These are phyloP conservation scores for Fusarium decemcellulare DNA, from an alignment of 2,329 filamentous ascomycete genomes.

Conservation along the genomic window DNA sequence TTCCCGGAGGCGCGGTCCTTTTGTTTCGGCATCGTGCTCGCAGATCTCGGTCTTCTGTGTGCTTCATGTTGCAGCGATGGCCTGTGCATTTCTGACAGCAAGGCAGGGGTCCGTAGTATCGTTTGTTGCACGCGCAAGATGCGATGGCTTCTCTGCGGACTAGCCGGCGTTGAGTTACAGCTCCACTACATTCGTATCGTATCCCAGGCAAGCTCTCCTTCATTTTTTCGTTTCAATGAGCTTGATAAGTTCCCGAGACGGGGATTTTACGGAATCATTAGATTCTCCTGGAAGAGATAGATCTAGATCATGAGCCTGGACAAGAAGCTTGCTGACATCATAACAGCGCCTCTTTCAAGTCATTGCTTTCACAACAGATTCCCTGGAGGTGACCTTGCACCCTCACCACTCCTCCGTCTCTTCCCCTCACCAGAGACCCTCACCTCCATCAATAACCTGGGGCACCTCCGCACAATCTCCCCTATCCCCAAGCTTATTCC, in stretches of 20 bases:
- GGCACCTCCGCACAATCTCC: conserved; percentile 17
- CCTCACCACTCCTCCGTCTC: neutral
- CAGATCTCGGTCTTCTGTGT: conserved; percentile 33
- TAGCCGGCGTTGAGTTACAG: neutral
- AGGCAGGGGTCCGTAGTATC: neutral
- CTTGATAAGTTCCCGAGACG: neutral
- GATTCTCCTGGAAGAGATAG: neutral
- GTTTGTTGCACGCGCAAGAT: neutral
- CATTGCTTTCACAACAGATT: neutral
- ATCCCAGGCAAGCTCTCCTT: too few relatives aligned
- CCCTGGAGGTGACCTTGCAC: neutral
- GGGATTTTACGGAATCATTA: neutral
- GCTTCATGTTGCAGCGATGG: neutral
- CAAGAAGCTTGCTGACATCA: neutral
- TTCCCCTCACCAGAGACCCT: conserved; percentile 5
- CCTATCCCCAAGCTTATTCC: conserved; percentile 1
- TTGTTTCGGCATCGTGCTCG: conserved; percentile 21
- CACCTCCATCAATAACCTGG: conserved; percentile 27
- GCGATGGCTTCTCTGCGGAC: too few relatives aligned
- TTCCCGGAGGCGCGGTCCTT: conserved; percentile 6
- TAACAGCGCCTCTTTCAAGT: neutral
- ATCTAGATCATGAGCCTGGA: neutral
- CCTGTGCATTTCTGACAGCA: neutral
- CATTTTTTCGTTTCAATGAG: too few relatives aligned
- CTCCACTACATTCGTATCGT: neutral